Conservation (phyloP, 2,329 filamentous ascomycete genomes). For the Sporothrix pseudoabietina region DNA sequence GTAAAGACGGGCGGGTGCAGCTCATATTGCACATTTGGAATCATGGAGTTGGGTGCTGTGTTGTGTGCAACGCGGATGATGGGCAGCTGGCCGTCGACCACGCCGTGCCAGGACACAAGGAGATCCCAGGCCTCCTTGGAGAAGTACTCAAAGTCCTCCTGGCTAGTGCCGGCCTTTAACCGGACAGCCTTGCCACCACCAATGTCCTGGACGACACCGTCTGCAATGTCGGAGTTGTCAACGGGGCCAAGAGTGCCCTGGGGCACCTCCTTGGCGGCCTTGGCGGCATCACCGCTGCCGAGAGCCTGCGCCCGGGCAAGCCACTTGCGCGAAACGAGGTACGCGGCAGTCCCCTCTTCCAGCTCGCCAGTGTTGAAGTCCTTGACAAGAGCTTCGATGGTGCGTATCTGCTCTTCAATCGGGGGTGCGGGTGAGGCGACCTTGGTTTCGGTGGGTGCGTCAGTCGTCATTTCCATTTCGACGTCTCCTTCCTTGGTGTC, state of each 20-base stretch:
- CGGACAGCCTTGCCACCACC: slow-evolving; percentile 65
- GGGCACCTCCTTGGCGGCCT: slow-evolving; percentile 48
- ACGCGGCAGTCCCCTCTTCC: slow-evolving; percentile 74
- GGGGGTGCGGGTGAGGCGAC: slow-evolving; percentile 24
- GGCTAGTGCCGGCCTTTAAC: slow-evolving; percentile 67
- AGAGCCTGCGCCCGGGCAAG: slow-evolving; percentile 70
- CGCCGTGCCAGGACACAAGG: slow-evolving; percentile 79
- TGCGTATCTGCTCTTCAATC: slow-evolving; percentile 64
- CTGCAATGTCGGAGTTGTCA: slow-evolving; percentile 82
- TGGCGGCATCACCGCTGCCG: slow-evolving; percentile 56
- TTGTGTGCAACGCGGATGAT: slow-evolving; percentile 80
- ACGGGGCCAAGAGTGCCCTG: slow-evolving; percentile 65
- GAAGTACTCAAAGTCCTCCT: slow-evolving; percentile 75
- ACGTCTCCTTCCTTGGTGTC: slow-evolving; percentile 48
- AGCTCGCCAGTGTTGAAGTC: slow-evolving; percentile 56
- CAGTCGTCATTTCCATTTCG: slow-evolving; percentile 53
- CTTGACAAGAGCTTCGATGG: slow-evolving; percentile 64
- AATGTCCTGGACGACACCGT: slow-evolving; percentile 58
- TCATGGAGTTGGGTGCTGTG: slow-evolving; percentile 61
- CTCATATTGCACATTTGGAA: slow-evolving; percentile 76
- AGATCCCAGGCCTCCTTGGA: slow-evolving; percentile 80
- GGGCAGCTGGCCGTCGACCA: slow-evolving; percentile 67
- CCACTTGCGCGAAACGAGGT: slow-evolving; percentile 79
- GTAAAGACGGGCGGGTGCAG: slow-evolving; percentile 82
- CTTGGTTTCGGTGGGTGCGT: slow-evolving; percentile 36